phyloP scores from a whole-genome alignment of 805 yeast genomes.

The Ogataea siamensis region DNA sequence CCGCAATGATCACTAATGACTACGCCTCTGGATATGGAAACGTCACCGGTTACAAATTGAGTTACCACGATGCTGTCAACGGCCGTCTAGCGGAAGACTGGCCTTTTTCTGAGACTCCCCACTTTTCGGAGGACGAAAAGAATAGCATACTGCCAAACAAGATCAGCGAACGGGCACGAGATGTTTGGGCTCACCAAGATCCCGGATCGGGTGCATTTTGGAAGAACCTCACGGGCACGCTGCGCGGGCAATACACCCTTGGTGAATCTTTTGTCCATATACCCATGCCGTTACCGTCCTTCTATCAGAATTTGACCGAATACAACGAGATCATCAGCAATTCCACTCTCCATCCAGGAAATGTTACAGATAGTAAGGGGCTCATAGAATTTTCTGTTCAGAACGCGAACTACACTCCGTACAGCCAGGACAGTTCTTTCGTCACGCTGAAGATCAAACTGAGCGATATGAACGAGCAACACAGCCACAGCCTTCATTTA shows the following conservation, averaged over 20 bases:
- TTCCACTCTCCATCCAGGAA: constrained; percentile 19
- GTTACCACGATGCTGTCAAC: constrained; percentile 56
- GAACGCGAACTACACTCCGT: constrained; percentile 16
- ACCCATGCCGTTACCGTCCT: constrained; percentile 32
- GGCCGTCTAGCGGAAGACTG: constrained; percentile 49
- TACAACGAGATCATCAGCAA: constrained; percentile 17
- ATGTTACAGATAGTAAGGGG: constrained; percentile 30
- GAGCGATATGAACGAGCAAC: constrained; percentile 45
- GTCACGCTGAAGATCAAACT: constrained; percentile 34
- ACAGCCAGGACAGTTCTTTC: constrained; percentile 30
- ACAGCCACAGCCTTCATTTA: constrained; percentile 49
- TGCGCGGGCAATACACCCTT: constrained; percentile 42
- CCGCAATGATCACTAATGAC: constrained; percentile 39
- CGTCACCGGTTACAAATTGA: constrained; percentile 66
- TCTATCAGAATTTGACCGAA: constrained; percentile 25
- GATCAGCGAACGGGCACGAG: constrained; percentile 46
- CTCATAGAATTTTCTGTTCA: constrained; percentile 18
- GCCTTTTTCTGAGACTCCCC: constrained; percentile 45
- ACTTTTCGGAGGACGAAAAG: constrained; percentile 49
- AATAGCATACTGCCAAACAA: constrained; percentile 60
- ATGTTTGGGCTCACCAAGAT: constrained; percentile 47
- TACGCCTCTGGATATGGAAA: constrained; percentile 61
- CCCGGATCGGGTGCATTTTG: constrained; percentile 26
- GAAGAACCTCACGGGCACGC: constrained; percentile 46
- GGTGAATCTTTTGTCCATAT: constrained; percentile 22